Conservation (phyloP, 768 basidiomycete genomes). For the Collybia nuda region DNA sequence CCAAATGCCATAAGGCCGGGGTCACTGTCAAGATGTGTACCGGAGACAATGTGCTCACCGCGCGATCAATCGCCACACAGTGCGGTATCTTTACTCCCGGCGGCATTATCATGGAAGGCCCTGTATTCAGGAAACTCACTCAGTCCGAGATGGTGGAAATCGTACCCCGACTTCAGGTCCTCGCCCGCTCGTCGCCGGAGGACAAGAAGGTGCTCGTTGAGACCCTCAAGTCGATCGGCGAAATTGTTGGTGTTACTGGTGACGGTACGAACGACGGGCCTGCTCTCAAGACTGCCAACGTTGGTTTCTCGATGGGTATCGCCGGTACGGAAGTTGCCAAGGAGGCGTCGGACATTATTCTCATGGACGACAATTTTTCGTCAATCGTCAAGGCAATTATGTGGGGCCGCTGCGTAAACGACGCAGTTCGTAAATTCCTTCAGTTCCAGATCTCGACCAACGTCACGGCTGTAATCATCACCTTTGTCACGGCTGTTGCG, state of each 20-base stretch:
- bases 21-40: conserved; percentile 98
- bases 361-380: conserved; percentile 97
- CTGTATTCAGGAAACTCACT: conserved; percentile 80
- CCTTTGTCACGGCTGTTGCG: conserved; percentile 86
- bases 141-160: conserved; percentile 74
- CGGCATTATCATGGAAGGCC: conserved; percentile 98
- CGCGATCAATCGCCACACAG: conserved; percentile 93
- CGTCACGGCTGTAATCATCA: conserved; percentile 92
- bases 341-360: conserved; percentile 97
- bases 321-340: conserved; percentile 98
- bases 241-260: conserved; percentile 94
- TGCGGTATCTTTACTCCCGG: conserved; percentile 94
- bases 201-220: conserved; percentile 95
- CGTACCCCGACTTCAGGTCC: conserved; percentile 90
- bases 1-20: conserved; percentile 84
- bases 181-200: conserved; percentile 95
- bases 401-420: conserved; percentile 99
- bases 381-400: conserved; percentile 97
- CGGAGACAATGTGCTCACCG: conserved; percentile 94
- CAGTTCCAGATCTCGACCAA: conserved; percentile 96
- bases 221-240: conserved; percentile 81
- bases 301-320: conserved; percentile 97
- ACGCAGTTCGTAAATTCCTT: conserved; percentile 95
- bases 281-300: conserved; percentile 91
- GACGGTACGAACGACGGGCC: conserved; percentile 99